phyloP scores from a whole-genome alignment of 2,329 filamentous ascomycete genomes.

The Fusarium nematophilum region DNA sequence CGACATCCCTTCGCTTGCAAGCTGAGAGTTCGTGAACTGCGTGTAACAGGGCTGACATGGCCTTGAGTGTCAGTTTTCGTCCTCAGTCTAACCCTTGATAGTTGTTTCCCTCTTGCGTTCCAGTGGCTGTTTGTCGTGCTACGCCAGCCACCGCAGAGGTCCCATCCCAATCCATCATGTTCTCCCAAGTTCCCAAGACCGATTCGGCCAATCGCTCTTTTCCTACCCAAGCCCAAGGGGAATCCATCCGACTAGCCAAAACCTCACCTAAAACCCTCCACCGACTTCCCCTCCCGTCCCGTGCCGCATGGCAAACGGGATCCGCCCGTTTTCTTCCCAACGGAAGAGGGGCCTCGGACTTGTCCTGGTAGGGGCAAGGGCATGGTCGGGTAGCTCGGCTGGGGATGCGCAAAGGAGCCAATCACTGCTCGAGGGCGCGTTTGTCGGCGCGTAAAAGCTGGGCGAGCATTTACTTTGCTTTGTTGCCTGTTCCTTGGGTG shows the following conservation, averaged over 20 bases:
- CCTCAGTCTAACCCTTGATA: no score
- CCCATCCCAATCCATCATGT: no score
- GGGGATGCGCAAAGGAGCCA: conserved; percentile 25
- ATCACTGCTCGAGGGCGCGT: conserved; percentile 20
- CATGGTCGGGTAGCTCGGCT: no score
- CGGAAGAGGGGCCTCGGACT: no score
- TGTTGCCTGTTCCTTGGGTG: not conserved
- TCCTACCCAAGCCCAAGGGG: not conserved
- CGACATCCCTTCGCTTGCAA: no score
- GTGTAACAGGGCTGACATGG: no score
- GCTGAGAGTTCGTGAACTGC: no score
- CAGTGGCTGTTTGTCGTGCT: not conserved
- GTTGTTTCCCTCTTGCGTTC: not conserved
- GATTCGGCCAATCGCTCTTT: conserved; percentile 19
- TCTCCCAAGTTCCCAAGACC: conserved; percentile 3
- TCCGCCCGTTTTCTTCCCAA: no score
- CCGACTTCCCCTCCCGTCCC: conserved; percentile 9
- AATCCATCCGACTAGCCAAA: conserved; percentile 15
- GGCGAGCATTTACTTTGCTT: not conserved
- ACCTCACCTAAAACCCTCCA: not conserved
- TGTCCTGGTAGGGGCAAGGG: no score
- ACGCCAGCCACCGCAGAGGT: conserved; percentile 9
- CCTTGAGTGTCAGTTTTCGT: no score
- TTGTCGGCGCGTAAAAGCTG: conserved; percentile 33
- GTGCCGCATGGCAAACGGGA: conserved; percentile 36